phyloP scores from a whole-genome alignment of 176 grass and related monocot species.

The Paspalum notatum region DNA sequence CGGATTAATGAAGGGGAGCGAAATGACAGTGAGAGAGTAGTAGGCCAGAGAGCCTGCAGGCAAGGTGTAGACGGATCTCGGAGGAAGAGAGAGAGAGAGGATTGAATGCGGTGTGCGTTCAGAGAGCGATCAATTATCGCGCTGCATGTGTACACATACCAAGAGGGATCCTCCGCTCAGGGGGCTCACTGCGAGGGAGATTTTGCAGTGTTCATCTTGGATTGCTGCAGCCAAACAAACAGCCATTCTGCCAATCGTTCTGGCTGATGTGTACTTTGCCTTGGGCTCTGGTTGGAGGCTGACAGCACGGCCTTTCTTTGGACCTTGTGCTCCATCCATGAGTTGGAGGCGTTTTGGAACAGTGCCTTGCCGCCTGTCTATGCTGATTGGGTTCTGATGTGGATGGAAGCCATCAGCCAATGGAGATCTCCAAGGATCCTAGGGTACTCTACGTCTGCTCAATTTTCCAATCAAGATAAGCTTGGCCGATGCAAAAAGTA shows the following conservation, averaged over 20 bases:
- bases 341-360: not conserved
- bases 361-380: not conserved
- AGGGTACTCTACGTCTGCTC: no score
- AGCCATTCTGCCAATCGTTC: not conserved
- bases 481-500: no score
- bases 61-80: slow-evolving; percentile 15
- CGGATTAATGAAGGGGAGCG: not conserved
- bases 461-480: no score
- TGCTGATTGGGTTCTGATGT: not conserved
- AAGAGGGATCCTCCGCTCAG: slow-evolving; percentile 28
- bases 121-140: no score
- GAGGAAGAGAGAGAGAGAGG: not conserved
- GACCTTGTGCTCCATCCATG: not conserved
- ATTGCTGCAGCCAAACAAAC: slow-evolving; percentile 21
- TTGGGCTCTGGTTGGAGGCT: not conserved
- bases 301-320: not conserved
- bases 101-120: no score
- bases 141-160: not conserved
- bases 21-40: slow-evolving; percentile 9
- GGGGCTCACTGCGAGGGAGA: not conserved
- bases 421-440: no score
- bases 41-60: not conserved
- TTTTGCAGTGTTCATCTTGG: slow-evolving; percentile 16
- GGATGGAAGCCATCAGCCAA: not conserved
- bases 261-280: slow-evolving; percentile 2